Conservation (phyloP, 176 grass and related monocot genomes). For the Aechmea fasciata region DNA sequence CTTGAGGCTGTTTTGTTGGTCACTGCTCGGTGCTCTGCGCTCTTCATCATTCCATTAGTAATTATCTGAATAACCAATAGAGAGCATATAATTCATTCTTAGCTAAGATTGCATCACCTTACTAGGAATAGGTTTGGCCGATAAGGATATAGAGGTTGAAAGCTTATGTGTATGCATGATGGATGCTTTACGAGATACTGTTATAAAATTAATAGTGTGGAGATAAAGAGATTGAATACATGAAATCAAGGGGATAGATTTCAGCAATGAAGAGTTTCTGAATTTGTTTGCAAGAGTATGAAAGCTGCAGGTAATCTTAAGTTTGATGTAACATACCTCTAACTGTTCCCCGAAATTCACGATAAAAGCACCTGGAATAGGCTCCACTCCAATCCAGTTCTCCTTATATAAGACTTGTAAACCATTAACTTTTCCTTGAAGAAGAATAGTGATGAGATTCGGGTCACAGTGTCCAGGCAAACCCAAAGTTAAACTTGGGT, state of each 20-base stretch:
- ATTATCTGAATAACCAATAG: not conserved
- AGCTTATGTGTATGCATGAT: not conserved
- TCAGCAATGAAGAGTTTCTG: no score
- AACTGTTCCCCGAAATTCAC: no score
- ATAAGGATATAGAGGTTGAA: not conserved
- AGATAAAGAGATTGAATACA: no score
- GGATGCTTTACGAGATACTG: no score
- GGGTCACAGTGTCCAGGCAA: constrained; percentile 34
- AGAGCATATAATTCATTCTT: no score
- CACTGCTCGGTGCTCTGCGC: constrained; percentile 19
- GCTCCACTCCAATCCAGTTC: not conserved
- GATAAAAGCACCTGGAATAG: no score
- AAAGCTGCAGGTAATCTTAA: constrained; percentile 11
- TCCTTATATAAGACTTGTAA: constrained; percentile 16
- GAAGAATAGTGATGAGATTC: constrained; percentile 35
- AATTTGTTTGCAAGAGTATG: not conserved
- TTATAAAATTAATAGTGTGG: no score
- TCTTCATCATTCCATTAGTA: constrained; percentile 9
- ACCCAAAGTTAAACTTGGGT: constrained; percentile 16
- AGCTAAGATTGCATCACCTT: no score
- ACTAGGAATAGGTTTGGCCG: not conserved
- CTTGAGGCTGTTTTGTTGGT: not conserved
- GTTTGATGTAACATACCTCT: constrained; percentile 11
- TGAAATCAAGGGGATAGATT: no score
- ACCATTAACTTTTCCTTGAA: constrained; percentile 18